Evolutionary conservation across 78 protist species (phyloP).

Genomic region (Dictyostelium intermedium): DNA sequence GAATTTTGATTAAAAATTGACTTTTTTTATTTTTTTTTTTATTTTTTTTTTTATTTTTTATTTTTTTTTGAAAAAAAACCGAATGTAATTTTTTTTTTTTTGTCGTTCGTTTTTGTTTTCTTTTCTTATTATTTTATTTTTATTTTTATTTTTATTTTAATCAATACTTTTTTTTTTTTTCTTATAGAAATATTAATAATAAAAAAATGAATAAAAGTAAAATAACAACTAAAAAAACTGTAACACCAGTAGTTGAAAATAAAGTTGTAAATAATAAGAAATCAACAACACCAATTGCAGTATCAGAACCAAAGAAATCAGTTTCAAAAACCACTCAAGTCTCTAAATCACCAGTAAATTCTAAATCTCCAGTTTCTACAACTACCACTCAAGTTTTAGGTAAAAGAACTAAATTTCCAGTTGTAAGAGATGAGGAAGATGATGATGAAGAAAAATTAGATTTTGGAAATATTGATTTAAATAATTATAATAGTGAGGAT

Average conservation of each 20-base stretch:
- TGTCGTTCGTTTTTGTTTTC: not conserved
- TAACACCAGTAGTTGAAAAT: not conserved
- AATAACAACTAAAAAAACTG: not conserved
- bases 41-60: not conserved
- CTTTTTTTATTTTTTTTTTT: not conserved
- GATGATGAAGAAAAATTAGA: slow-evolving; percentile 6
- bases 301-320: not conserved
- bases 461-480: not conserved
- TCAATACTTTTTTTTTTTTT: not conserved
- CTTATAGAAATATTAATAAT: not conserved
- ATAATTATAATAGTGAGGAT: slow-evolving; percentile 11
- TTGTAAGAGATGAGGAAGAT: not conserved
- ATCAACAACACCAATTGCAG: not conserved
- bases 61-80: not conserved
- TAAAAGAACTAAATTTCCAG: slow-evolving; percentile 15
- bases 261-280: not conserved
- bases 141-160: not conserved
- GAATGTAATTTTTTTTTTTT: not conserved
- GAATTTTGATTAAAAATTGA: not conserved
- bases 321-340: not conserved
- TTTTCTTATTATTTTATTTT: not conserved
- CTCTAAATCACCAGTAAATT: not conserved
- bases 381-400: not conserved
- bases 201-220: slow-evolving; percentile 16
- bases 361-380: slow-evolving; percentile 4